These are phyloP conservation scores for Suhomyces pyralidae DNA, from an alignment of 805 yeast genomes.

Conservation along the genomic window DNA sequence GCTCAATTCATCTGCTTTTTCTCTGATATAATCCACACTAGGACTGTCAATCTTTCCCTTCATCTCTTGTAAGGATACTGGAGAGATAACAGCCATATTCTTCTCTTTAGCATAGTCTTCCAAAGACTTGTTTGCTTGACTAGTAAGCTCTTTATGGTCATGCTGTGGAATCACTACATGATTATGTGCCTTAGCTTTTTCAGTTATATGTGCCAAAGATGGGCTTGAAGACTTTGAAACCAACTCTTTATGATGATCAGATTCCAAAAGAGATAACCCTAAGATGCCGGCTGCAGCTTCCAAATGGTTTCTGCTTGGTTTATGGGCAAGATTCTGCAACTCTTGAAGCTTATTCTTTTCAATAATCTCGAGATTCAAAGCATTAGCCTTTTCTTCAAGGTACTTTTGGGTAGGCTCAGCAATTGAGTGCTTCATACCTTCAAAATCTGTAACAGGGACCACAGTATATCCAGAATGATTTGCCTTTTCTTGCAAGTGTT, in stretches of 20 bases:
- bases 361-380: slow-evolving; percentile 8
- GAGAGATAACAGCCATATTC: slow-evolving; percentile 10
- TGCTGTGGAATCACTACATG: background rate
- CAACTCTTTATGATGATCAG: slow-evolving; percentile 1
- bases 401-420: slow-evolving; percentile 6
- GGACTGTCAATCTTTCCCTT: slow-evolving; percentile 10
- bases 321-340: slow-evolving; percentile 9
- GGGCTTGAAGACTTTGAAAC: slow-evolving; percentile 10
- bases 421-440: slow-evolving; percentile 1
- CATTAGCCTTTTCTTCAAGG: background rate
- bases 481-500: slow-evolving; percentile 7
- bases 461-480: slow-evolving; percentile 3
- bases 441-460: slow-evolving; percentile 2
- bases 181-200: slow-evolving; percentile 9
- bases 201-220: slow-evolving; percentile 11
- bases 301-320: slow-evolving; percentile 10
- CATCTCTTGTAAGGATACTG: slow-evolving; percentile 17
- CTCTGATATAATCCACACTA: slow-evolving; percentile 11
- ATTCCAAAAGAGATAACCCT: slow-evolving; percentile 7
- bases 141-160: background rate
- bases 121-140: slow-evolving; percentile 9
- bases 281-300: slow-evolving; percentile 6
- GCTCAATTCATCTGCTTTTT: slow-evolving; percentile 12
- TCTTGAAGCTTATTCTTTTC: slow-evolving; percentile 2
- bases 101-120: slow-evolving; percentile 11